These are phyloP conservation scores for Oligophagozyma castellii DNA, from an alignment of 1,139 yeast species.

Conservation along the genomic window DNA sequence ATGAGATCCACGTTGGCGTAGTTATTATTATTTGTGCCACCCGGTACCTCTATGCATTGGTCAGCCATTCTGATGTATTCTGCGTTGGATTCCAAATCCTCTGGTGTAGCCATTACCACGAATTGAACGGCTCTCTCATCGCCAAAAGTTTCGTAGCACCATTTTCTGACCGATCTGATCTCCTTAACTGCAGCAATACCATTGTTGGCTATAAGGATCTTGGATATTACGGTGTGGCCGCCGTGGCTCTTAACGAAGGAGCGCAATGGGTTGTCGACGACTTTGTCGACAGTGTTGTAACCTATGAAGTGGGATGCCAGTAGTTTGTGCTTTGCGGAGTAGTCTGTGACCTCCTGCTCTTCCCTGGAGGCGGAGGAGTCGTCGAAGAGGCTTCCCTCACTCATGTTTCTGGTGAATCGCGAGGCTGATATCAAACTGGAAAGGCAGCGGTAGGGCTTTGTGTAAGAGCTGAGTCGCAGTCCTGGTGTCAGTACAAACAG, in stretches of 20 bases:
- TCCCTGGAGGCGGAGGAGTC: slow-evolving; percentile 20
- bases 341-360: slow-evolving; percentile 22
- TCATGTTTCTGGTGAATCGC: no score
- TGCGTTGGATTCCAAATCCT: slow-evolving; percentile 91
- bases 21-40: slow-evolving; percentile 96
- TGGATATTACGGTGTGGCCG: slow-evolving; percentile 91
- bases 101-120: slow-evolving; percentile 98
- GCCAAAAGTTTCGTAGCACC: slow-evolving; percentile 98
- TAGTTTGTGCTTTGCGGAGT: slow-evolving; percentile 2
- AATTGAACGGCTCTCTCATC: slow-evolving; percentile 87
- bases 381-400: slow-evolving; percentile 28
- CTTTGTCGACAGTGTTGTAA: slow-evolving; percentile 39
- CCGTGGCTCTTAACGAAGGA: slow-evolving; percentile 77
- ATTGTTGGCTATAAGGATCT: slow-evolving; percentile 85
- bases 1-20: slow-evolving; percentile 95
- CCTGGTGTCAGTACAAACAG: no score
- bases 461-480: no score
- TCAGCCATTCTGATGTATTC: slow-evolving; percentile 99
- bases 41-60: slow-evolving; percentile 95
- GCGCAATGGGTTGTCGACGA: slow-evolving; percentile 59
- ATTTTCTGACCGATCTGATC: slow-evolving; percentile 90
- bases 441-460: no score
- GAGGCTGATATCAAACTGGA: no score
- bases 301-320: slow-evolving; percentile 3
- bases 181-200: slow-evolving; percentile 99